phyloP scores from a whole-genome alignment of 179 eudicot species.

The Sideroxylon spinosum region DNA sequence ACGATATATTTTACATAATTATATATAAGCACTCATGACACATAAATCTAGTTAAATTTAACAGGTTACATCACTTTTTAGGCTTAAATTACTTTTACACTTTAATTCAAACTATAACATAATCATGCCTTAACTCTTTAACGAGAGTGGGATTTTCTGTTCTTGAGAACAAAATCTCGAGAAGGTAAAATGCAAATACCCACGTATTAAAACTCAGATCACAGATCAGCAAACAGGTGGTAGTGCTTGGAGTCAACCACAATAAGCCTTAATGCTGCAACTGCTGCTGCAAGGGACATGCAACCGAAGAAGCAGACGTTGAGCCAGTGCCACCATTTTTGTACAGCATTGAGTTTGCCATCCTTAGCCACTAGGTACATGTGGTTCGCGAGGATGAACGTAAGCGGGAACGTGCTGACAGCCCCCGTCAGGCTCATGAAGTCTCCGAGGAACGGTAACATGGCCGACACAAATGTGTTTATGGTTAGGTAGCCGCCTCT shows the following conservation, averaged over 20 bases:
- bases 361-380: slow-evolving; percentile 68
- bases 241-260: slow-evolving; percentile 60
- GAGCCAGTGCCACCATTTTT: slow-evolving; percentile 85
- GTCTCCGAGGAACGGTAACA: slow-evolving; percentile 89
- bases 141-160: too few relatives aligned
- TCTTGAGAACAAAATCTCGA: too few relatives aligned
- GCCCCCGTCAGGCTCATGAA: slow-evolving; percentile 96
- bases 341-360: slow-evolving; percentile 36
- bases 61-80: too few relatives aligned
- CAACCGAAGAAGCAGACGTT: slow-evolving; percentile 65
- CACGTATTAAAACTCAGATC: background rate
- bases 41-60: too few relatives aligned
- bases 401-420: slow-evolving; percentile 78
- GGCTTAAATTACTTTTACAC: too few relatives aligned
- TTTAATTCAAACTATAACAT: too few relatives aligned
- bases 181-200: too few relatives aligned
- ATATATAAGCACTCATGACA: too few relatives aligned
- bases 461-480: slow-evolving; percentile 69
- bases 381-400: slow-evolving; percentile 86
- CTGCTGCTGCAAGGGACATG: slow-evolving; percentile 56
- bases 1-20: too few relatives aligned
- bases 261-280: slow-evolving; percentile 82
- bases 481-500: slow-evolving; percentile 73
- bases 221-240: slow-evolving; percentile 72
- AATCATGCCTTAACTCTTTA: too few relatives aligned